Conservation (phyloP, 129 eudicot species). For the Smallanthus sonchifolius region DNA sequence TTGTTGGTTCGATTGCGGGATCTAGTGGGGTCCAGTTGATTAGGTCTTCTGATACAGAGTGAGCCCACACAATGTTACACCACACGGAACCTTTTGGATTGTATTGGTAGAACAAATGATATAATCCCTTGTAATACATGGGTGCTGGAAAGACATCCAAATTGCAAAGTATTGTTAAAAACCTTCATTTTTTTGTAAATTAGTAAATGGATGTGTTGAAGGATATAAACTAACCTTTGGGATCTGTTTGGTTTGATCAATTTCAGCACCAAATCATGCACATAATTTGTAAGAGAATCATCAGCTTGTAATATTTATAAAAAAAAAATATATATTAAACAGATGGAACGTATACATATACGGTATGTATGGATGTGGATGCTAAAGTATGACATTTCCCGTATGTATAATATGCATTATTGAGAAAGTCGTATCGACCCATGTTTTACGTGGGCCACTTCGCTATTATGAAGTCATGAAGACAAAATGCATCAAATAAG, state of each 20-base stretch:
- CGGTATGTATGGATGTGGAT: not conserved
- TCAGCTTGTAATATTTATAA: constrained; percentile 1
- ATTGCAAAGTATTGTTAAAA: not conserved
- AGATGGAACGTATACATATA: not conserved
- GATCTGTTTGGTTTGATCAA: constrained; percentile 46
- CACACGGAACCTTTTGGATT: constrained; percentile 67
- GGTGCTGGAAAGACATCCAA: constrained; percentile 45
- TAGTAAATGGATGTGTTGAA: not conserved
- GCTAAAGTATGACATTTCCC: not conserved
- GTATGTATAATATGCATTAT: too few relatives aligned
- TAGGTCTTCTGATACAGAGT: constrained; percentile 63
- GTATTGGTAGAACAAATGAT: constrained; percentile 72
- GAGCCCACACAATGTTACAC: constrained; percentile 88
- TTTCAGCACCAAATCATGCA: constrained; percentile 19
- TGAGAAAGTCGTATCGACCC: too few relatives aligned
- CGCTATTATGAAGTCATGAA: too few relatives aligned
- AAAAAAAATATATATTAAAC: not conserved
- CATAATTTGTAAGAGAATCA: constrained; percentile 3
- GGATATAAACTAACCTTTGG: constrained; percentile 53
- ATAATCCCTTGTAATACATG: constrained; percentile 67
- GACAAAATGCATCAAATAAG: too few relatives aligned
- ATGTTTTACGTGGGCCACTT: too few relatives aligned
- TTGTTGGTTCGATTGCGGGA: constrained; percentile 52
- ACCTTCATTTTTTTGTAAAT: not conserved
- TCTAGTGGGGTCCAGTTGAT: constrained; percentile 59